Conservation (phyloP, 164 flowering plant species). For the Magnolia kwangsiensis region DNA sequence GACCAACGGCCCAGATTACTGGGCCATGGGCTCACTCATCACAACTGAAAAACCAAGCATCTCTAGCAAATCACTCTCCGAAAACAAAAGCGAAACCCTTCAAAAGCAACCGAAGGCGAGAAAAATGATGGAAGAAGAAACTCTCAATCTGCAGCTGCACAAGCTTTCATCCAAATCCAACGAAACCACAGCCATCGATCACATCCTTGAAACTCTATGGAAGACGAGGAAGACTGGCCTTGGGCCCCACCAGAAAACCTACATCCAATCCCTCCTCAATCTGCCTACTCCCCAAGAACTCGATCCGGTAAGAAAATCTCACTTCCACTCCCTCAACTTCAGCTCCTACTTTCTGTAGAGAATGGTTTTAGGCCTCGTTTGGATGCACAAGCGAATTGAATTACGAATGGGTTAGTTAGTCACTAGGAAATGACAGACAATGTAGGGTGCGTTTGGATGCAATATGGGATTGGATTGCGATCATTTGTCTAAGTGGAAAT, state of each 20-base stretch:
- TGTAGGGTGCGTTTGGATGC: not conserved
- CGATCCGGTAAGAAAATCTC: constrained; percentile 31
- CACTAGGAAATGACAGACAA: not conserved
- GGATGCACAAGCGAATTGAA: not conserved
- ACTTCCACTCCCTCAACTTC: not conserved
- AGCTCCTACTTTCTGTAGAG: not conserved
- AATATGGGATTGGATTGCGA: no score
- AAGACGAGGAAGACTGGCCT: constrained; percentile 45
- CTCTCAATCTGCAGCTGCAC: constrained; percentile 34
- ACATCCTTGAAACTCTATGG: constrained; percentile 38
- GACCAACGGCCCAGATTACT: not conserved
- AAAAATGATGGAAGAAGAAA: constrained; percentile 18
- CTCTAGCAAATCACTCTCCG: not conserved
- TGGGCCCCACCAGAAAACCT: constrained; percentile 26
- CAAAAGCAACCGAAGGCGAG: not conserved
- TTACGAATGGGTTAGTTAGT: no score
- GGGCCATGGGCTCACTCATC: not conserved
- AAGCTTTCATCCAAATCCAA: constrained; percentile 34
- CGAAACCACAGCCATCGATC: constrained; percentile 20
- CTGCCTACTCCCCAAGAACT: constrained; percentile 33
- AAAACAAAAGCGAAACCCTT: not conserved
- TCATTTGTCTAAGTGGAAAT: no score
- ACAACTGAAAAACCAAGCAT: not conserved
- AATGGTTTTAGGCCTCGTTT: not conserved
- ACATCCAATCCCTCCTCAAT: constrained; percentile 35